phyloP scores from a whole-genome alignment of 192 early-diverging fungal species.

The Umbelopsis vinacea region DNA sequence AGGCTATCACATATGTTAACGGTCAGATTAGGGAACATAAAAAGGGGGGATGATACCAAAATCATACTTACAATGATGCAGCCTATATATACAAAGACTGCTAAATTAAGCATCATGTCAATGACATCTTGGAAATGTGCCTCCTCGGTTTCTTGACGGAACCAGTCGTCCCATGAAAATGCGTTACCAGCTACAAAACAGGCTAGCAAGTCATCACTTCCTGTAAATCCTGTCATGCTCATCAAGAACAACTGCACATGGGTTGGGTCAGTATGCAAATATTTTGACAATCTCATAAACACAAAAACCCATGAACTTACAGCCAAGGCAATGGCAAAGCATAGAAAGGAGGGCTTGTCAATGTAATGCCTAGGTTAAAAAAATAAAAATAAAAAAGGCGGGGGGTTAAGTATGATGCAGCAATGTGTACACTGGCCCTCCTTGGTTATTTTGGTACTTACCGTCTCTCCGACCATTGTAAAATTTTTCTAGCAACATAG shows the following conservation, averaged over 20 bases:
- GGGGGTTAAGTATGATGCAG: not conserved
- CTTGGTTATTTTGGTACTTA: slow-evolving; percentile 18
- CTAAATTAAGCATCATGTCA: slow-evolving; percentile 83
- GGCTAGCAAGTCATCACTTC: slow-evolving; percentile 76
- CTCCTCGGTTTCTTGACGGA: slow-evolving; percentile 77
- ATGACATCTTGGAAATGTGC: slow-evolving; percentile 90
- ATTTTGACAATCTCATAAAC: not conserved
- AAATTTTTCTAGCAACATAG: slow-evolving; percentile 63
- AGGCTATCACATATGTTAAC: slow-evolving; percentile 42
- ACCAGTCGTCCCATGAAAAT: slow-evolving; percentile 94
- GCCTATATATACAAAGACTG: slow-evolving; percentile 91
- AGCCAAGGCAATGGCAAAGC: slow-evolving; percentile 83
- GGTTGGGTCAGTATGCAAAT: not conserved
- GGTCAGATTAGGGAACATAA: not conserved
- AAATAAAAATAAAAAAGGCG: slow-evolving; percentile 1
- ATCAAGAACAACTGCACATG: slow-evolving; percentile 59
- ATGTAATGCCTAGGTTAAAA: slow-evolving; percentile 62
- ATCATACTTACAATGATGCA: slow-evolving; percentile 57
- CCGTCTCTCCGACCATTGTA: slow-evolving; percentile 67
- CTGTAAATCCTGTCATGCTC: slow-evolving; percentile 72
- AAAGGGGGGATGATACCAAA: not conserved
- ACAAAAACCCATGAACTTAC: slow-evolving; percentile 37
- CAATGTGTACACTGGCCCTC: not conserved
- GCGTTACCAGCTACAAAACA: slow-evolving; percentile 81
- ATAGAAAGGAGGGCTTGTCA: slow-evolving; percentile 87